These are phyloP conservation scores for Medicago arabica DNA, from an alignment of 306 rosid genomes.

Conservation along the genomic window DNA sequence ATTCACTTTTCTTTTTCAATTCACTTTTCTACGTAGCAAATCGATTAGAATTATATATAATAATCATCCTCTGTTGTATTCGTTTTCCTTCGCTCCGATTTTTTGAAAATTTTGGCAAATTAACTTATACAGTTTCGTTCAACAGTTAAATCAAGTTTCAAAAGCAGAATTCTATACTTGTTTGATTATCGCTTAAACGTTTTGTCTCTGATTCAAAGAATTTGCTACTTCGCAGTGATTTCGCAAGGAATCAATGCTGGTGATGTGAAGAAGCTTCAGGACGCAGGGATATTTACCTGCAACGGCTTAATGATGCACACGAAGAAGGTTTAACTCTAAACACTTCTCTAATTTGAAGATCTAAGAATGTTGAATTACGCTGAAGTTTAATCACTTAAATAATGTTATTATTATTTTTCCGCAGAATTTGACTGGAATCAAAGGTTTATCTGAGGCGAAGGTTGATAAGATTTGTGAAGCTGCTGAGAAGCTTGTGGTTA, in stretches of 20 bases:
- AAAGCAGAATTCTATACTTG: not conserved
- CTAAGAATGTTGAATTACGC: not conserved
- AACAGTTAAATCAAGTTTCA: conserved; percentile 1
- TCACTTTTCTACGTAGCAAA: not conserved
- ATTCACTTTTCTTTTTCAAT: not conserved
- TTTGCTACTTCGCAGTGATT: conserved; percentile 64
- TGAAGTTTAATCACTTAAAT: not conserved
- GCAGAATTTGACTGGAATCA: conserved; percentile 90
- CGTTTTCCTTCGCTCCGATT: not conserved
- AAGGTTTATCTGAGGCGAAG: conserved; percentile 96
- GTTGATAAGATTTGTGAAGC: conserved; percentile 98
- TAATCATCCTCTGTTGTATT: conserved; percentile 10
- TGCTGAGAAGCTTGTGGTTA: conserved; percentile 94
- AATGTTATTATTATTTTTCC: conserved; percentile 20
- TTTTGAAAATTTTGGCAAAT: not conserved
- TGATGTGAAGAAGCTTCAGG: conserved; percentile 97
- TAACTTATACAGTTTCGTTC: conserved; percentile 1
- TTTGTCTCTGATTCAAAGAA: conserved; percentile 1
- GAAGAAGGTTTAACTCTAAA: conserved; percentile 68
- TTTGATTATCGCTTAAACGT: not conserved
- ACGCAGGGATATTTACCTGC: conserved; percentile 96
- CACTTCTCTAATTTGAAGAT: conserved; percentile 17
- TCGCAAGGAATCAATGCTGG: conserved; percentile 98
- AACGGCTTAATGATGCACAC: conserved; percentile 99
- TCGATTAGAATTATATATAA: not conserved